Evolutionary conservation across 2,329 filamentous ascomycete genomes (phyloP).

Genomic region (Penicillium rolfsii): DNA sequence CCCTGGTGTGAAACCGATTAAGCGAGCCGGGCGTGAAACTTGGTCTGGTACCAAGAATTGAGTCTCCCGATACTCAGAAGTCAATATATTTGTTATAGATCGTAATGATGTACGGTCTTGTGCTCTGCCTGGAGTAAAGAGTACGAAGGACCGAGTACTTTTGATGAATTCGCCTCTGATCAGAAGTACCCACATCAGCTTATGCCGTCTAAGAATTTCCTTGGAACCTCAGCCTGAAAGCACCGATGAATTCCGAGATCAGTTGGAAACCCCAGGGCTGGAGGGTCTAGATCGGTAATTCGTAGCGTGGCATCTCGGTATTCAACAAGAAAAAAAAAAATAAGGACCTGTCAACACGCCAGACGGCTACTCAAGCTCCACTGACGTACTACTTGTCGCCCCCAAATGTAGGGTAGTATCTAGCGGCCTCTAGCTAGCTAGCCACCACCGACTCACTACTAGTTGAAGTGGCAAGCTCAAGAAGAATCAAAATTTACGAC

Average conservation of each 20-base stretch:
- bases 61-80: not conserved
- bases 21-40: not conserved
- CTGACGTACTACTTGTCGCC: not conserved
- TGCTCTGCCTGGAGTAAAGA: not conserved
- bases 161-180: not conserved
- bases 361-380: not conserved
- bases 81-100: too few relatives aligned
- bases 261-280: not conserved
- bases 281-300: slow-evolving; percentile 13
- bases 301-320: not conserved
- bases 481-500: not conserved
- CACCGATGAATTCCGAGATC: not conserved
- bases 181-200: slow-evolving; percentile 2
- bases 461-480: not conserved
- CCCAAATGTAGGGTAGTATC: not conserved
- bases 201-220: not conserved
- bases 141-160: not conserved
- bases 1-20: not conserved
- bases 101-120: not conserved
- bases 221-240: not conserved
- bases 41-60: not conserved
- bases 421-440: not conserved
- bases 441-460: not conserved
- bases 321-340: slow-evolving; percentile 1
- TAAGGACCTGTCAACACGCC: slow-evolving; percentile 12